phyloP scores from a whole-genome alignment of 1,284 basidiomycete genomes.

The Puccinia brachypodii region DNA sequence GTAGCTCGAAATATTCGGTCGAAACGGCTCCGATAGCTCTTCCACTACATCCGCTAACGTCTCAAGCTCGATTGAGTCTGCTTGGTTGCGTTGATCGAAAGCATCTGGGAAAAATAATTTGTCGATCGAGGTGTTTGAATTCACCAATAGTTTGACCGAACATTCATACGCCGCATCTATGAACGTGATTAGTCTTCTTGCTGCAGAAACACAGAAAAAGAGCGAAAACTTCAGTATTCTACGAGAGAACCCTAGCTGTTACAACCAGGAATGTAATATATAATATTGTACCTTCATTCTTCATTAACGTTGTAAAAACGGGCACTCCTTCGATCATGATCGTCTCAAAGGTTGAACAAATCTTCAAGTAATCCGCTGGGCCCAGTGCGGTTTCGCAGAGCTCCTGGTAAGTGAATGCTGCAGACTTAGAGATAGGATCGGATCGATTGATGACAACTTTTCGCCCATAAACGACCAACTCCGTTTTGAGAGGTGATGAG shows the following conservation, averaged over 20 bases:
- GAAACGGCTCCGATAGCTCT: slow-evolving; percentile 10
- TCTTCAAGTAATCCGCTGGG: slow-evolving; percentile 69
- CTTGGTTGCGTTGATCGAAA: background rate
- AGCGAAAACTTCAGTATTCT: background rate
- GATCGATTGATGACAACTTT: slow-evolving; percentile 12
- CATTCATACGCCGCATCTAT: slow-evolving; percentile 44
- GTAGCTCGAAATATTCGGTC: slow-evolving; percentile 29
- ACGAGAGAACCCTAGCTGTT: no score
- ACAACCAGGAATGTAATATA: background rate
- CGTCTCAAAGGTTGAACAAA: slow-evolving; percentile 65
- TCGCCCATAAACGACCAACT: slow-evolving; percentile 39
- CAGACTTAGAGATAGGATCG: background rate
- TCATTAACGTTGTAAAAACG: slow-evolving; percentile 63
- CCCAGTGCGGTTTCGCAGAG: slow-evolving; percentile 60
- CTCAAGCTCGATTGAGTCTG: slow-evolving; percentile 9
- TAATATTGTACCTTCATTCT: slow-evolving; percentile 63
- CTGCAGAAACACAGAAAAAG: background rate
- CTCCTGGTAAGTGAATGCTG: slow-evolving; percentile 25
- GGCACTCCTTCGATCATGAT: slow-evolving; percentile 67
- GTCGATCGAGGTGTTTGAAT: slow-evolving; percentile 22
- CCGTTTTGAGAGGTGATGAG: background rate
- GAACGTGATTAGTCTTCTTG: slow-evolving; percentile 36
- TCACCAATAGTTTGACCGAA: slow-evolving; percentile 16
- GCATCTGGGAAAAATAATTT: slow-evolving; percentile 31
- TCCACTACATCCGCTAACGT: slow-evolving; percentile 32